Evolutionary conservation across 2,329 filamentous ascomycete species (phyloP), one percentile per base, ranked within the genome.

Genomic region (Cryphonectria naterciae): DNA sequence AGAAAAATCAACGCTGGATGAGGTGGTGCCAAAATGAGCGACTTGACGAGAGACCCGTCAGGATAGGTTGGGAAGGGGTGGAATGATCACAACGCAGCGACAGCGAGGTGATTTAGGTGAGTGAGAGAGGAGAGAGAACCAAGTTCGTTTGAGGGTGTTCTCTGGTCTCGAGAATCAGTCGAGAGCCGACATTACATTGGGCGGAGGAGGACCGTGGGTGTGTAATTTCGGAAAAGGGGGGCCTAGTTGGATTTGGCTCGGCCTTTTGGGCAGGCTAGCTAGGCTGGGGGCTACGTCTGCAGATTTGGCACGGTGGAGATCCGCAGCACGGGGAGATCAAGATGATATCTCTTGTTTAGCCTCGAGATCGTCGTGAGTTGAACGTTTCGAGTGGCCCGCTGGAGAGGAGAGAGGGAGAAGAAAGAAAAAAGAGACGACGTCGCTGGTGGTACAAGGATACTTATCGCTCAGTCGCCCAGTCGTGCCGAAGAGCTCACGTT

Each of bases 41-140:
- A 82, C 81, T 81, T 78, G 83, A 84, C 83, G 82, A 82, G 78
- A 81, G 80, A 75, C 69, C 83, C 81, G 83, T 83, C 82, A 76
- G 79, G 78, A 73, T 71, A 73, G 68, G 70, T 65, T 65, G 65
- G 46, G 67, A 17, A 32, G 32, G 32, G 32, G 32, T 28, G 67
- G 67, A 2, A 61, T 41, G 52, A 66, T 67, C 70, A 70, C 68
- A 65, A 73, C 74, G 70, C 73, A 72, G 75, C 67, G 71, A 25
- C 61, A 63, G 49, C 71, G 72, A 72, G 52, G 64, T 63, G 66
- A 65, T 70, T 64, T 70, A 64, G 61, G 60, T 67, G 70, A 69
- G 43, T 15, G 49, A 37, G 64, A 54, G 68, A 70, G 62, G 62
- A 43, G 61, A 41, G 70, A 54, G 65, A n/a, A 58, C 46, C 63